A percentile compares a stretch with the other conserved stretches of the same genome.
Evolutionary conservation across 495 filamentous ascomycete genomes (phyloP).

Genomic region (Trichoderma parareesei): DNA sequence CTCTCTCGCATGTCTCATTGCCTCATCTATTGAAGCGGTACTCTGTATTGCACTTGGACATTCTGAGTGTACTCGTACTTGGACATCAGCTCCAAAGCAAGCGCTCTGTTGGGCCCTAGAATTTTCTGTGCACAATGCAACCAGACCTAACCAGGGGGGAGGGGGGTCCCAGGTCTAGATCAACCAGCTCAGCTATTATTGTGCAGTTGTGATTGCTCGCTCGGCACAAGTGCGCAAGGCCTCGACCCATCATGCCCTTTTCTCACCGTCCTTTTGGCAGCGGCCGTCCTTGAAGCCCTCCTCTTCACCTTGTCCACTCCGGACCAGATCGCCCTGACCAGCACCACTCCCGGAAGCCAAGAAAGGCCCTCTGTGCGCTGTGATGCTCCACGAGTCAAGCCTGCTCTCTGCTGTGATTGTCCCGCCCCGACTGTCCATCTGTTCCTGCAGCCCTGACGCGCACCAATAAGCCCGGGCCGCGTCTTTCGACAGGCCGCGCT

Average conservation of each 20-base stretch:
- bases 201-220: too few species aligned
- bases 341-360: neutral
- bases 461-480: slow-evolving; percentile 4
- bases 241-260: neutral
- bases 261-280: slow-evolving; percentile 4
- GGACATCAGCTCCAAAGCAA: too few species aligned
- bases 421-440: neutral
- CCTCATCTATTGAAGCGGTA: too few species aligned
- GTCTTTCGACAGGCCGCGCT: neutral
- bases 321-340: neutral
- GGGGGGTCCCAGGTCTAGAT: too few species aligned
- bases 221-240: too few species aligned
- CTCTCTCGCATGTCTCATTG: too few species aligned
- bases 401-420: neutral
- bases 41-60: too few species aligned
- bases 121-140: too few species aligned
- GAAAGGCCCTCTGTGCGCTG: neutral
- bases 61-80: too few species aligned
- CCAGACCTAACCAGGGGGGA: too few species aligned
- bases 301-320: neutral
- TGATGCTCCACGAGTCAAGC: neutral
- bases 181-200: too few species aligned
- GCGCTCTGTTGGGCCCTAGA: too few species aligned
- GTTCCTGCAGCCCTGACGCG: slow-evolving; percentile 7
- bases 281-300: neutral